Evolutionary conservation across 2,329 filamentous ascomycete species (phyloP), one percentile per base, ranked within the genome.

Genomic region (Byssoonygena ceratinophila): DNA sequence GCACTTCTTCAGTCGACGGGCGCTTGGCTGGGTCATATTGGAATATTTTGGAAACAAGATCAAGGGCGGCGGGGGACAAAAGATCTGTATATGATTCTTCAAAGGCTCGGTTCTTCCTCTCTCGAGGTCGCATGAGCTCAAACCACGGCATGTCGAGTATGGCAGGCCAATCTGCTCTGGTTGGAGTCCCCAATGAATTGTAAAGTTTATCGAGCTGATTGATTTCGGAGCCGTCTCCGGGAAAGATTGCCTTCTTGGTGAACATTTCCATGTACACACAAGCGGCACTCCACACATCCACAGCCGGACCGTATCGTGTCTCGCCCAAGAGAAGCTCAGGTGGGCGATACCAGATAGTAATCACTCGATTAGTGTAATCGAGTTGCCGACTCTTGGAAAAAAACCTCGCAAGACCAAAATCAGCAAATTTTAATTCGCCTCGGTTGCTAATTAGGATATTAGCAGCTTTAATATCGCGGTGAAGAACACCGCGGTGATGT

Each of bases 201-300:
- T 96, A 96, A n/a, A 98, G 91, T 70, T 94, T 96, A 59, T 97
- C 90, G 2, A 98, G 76, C 66, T 98, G 92, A 62, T 84, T 94
- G 59, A 96, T 86, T 68, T 98, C 92, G n/a, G 86, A 86, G 22
- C 91, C 91, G 62, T 96, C 90, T 4, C 92, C 92, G 0, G 92
- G 88, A 65, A 98, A 98, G 56, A 97, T 92, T 57, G 92, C 88
- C 60, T 88, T 85, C 34, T 86, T 82, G 1, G 88, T 94, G 66
- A 98, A 97, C 56, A 98, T 95, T 66, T 98, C 92, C 44, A 96
- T 83, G 65, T 97, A 84, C 1, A 98, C 92, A 64, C 92, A 98
- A 1, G 91, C 92, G 1, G 92, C 92, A 63, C 89, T 95, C 92
- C 92, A 98, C 32, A 98, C 85, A 64, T 96, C 90, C 12, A 94